Evolutionary conservation across 2,329 filamentous ascomycete species (phyloP).

Genomic region (Eutypella sp.): DNA sequence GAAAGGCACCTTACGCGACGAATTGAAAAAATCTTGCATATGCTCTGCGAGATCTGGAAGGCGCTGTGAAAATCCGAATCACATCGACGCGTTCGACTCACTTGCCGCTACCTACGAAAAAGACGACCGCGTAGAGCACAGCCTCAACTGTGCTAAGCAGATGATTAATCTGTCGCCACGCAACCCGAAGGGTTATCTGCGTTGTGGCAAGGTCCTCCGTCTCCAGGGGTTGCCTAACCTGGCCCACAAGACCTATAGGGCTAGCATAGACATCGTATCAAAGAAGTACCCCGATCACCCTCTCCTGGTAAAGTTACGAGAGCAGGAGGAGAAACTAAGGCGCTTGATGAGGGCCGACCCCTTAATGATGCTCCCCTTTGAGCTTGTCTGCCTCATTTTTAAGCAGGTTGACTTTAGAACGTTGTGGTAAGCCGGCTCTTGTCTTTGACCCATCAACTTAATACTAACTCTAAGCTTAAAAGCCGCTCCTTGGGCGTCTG

Average conservation of each 20-base stretch:
- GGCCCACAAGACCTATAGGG: conserved; percentile 18
- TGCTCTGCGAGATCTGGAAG: conserved; percentile 16
- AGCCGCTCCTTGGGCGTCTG: conserved; percentile 22
- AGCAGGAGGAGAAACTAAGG: conserved; percentile 15
- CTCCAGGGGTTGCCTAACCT: conserved; percentile 9
- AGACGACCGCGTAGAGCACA: conserved; percentile 9
- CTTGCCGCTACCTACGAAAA: conserved; percentile 19
- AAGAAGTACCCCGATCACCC: conserved; percentile 18
- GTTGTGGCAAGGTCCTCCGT: conserved; percentile 23
- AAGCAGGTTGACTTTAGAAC: conserved; percentile 14
- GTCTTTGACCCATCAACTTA: neutral
- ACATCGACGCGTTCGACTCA: conserved; percentile 21
- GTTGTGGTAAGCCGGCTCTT: conserved; percentile 13
- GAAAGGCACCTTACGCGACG: conserved; percentile 11
- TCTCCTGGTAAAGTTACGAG: conserved; percentile 13
- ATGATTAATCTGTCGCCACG: conserved; percentile 24
- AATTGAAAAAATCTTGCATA: conserved; percentile 18
- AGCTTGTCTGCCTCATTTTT: conserved; percentile 22
- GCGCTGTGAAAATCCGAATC: conserved; percentile 17
- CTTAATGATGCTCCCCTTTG: conserved; percentile 17
- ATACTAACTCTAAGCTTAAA: neutral
- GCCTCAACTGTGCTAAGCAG: conserved; percentile 14
- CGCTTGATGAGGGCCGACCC: conserved; percentile 15
- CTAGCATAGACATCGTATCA: conserved; percentile 20
- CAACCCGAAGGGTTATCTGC: conserved; percentile 23